These are phyloP conservation scores for Rhinocladiella mackenziei DNA, from an alignment of 2,329 filamentous ascomycete species.

Conservation along the genomic window DNA sequence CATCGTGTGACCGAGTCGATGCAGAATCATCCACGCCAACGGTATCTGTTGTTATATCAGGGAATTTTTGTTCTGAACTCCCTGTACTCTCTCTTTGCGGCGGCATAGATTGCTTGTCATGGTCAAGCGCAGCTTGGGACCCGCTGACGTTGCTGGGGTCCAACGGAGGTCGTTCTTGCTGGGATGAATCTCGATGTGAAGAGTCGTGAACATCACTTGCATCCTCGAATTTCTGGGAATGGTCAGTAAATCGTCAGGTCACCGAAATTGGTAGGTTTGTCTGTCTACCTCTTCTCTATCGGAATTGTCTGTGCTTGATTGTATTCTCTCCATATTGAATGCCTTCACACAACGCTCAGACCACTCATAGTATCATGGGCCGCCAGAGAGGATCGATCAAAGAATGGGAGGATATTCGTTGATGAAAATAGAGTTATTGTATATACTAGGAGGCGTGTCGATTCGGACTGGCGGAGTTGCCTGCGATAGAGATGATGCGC, in stretches of 20 bases:
- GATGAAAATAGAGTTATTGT: no score
- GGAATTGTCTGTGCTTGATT: conserved; percentile 39
- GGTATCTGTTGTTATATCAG: conserved; percentile 6
- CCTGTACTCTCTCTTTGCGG: conserved; percentile 9
- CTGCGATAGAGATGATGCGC: no score
- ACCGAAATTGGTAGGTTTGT: conserved; percentile 3
- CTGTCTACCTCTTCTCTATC: conserved; percentile 42
- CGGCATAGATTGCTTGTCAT: conserved; percentile 7
- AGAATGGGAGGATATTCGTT: not conserved
- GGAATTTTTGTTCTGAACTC: conserved; percentile 5
- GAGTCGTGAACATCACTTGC: conserved; percentile 50
- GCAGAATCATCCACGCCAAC: conserved; percentile 3
- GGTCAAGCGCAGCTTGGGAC: conserved; percentile 2
- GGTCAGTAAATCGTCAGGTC: conserved; percentile 5
- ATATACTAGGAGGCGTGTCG: no score
- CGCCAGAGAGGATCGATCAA: not conserved
- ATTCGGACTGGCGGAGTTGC: no score
- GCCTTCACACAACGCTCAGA: conserved; percentile 2
- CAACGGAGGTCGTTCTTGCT: conserved; percentile 7
- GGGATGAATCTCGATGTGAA: conserved; percentile 12
- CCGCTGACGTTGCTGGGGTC: conserved; percentile 4
- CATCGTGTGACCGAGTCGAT: conserved; percentile 5
- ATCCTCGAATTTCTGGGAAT: conserved; percentile 77
- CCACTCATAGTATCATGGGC: conserved; percentile 13
- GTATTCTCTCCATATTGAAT: conserved; percentile 31